Evolutionary conservation across 139 green algal species (phyloP), one percentile per base, ranked within the genome.

Genomic region (Chlorella sp.): DNA sequence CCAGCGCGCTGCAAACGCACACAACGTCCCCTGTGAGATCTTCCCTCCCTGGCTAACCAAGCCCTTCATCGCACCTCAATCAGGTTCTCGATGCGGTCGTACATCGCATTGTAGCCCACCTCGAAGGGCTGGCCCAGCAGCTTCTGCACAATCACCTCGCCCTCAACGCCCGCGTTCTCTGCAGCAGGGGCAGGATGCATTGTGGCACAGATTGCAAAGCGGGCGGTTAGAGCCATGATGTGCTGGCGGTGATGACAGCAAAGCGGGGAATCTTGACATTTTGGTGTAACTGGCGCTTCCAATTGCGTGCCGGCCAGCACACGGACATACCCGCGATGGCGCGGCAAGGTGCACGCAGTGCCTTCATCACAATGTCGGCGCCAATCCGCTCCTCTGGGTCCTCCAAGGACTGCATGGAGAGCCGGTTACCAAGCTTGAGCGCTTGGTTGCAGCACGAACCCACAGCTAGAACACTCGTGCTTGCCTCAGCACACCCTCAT

Each of bases 311-410:
- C 36, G 20, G 3, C 38, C 34, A 32, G 9, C 20, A 7, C 11
- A 60, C 2, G 60, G 26, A 36, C 80, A 13, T 51, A 85, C 80
- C 68, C 21, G 91, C 93, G 64, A 98, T 98, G 20, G 92, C 74
- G 34, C 92, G 78, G 65, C 74, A 87, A 5, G 94, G 94, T 9
- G 93, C 90, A 68, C 87, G 85, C 84, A 95, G 76, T 0, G 94
- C 83, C 92, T 99, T 98, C 91, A 95, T 92, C 47, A 99, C 95
- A 65, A 99, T 99, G 86, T 98, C 95, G 21, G 94, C 95, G 51
- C 97, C 97, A 75, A 99, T 88, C 28, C 82, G 84, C 94, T 99
- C 97, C 92, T 99, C 97, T 0, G 90, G 80, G 39, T 97, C 88
- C 0, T 69, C 90, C 55, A 99, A 85, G 3, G 88, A 95, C 62